phyloP scores from a whole-genome alignment of 2,329 filamentous ascomycete species.

The Metarhizium album region DNA sequence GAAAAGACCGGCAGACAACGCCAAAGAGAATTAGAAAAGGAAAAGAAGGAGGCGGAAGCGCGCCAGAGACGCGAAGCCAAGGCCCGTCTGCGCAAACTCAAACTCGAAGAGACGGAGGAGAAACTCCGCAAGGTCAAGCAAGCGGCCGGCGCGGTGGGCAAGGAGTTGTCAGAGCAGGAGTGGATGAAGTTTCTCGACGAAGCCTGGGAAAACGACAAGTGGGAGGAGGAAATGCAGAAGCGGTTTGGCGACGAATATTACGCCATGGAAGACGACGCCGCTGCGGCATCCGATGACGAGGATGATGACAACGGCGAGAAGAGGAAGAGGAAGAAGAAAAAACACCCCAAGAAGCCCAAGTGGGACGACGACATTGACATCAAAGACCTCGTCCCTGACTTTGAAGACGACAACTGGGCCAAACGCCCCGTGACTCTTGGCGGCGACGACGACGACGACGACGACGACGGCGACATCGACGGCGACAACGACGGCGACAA shows the following conservation, averaged over 20 bases:
- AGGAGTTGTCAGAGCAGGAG: constrained; percentile 59
- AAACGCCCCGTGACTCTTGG: constrained; percentile 45
- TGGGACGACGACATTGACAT: constrained; percentile 99
- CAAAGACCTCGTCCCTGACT: constrained; percentile 80
- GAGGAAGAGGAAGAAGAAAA: constrained; percentile 31
- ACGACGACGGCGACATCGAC: constrained; percentile 27
- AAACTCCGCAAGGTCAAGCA: constrained; percentile 84
- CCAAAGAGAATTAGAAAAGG: constrained; percentile 65
- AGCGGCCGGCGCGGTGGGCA: constrained; percentile 68
- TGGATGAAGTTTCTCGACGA: constrained; percentile 79
- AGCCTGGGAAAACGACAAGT: constrained; percentile 78
- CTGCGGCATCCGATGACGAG: constrained; percentile 54
- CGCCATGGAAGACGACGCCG: constrained; percentile 51
- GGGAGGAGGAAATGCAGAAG: constrained; percentile 83
- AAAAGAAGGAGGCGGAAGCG: constrained; percentile 70
- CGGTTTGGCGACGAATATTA: constrained; percentile 91
- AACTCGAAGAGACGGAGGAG: constrained; percentile 80
- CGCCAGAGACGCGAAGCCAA: constrained; percentile 67
- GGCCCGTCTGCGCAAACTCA: constrained; percentile 72
- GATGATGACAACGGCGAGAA: constrained; percentile 51
- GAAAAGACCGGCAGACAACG: constrained; percentile 68
- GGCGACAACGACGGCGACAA: constrained; percentile 37
- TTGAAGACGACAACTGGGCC: constrained; percentile 50
- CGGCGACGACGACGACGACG: constrained; percentile 26
- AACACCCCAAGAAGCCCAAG: constrained; percentile 47